phyloP scores from a whole-genome alignment of 768 basidiomycete genomes.

The Ramaria rubella region DNA sequence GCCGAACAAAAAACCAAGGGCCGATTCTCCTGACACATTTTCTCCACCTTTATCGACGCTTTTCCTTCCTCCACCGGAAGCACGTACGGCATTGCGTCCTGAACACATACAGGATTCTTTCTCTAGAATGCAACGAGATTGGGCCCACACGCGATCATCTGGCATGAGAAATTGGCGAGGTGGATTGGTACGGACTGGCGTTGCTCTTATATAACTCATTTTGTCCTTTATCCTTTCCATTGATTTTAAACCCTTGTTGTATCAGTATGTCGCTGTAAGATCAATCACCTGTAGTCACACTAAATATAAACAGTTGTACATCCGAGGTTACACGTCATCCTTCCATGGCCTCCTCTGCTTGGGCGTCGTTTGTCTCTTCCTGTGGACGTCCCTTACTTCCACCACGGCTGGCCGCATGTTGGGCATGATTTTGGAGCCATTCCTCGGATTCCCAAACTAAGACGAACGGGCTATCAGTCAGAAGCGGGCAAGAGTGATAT shows the following conservation, averaged over 20 bases:
- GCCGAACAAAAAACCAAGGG: slow-evolving; percentile 43
- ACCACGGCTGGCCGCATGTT: slow-evolving; percentile 69
- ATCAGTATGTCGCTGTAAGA: not conserved
- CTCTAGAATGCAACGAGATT: slow-evolving; percentile 81
- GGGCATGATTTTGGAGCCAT: slow-evolving; percentile 78
- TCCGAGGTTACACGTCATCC: not conserved
- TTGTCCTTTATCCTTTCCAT: not conserved
- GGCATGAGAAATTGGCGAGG: slow-evolving; percentile 90
- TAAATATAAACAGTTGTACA: not conserved
- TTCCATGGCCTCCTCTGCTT: not conserved
- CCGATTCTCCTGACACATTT: slow-evolving; percentile 54
- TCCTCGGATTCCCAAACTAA: slow-evolving; percentile 96
- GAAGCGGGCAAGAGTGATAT: too few species aligned
- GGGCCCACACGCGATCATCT: slow-evolving; percentile 72
- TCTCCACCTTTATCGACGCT: slow-evolving; percentile 63
- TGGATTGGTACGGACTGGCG: slow-evolving; percentile 70
- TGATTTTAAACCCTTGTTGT: not conserved
- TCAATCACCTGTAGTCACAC: not conserved
- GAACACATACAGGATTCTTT: slow-evolving; percentile 92
- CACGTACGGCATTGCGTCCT: slow-evolving; percentile 67
- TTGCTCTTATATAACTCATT: slow-evolving; percentile 60
- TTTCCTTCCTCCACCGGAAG: slow-evolving; percentile 78
- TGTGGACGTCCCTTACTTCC: slow-evolving; percentile 33
- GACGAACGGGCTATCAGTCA: slow-evolving; percentile 9
- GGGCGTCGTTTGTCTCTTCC: not conserved